These are phyloP conservation scores for Rubroboletus satanas DNA, from an alignment of 768 basidiomycete genomes.

Conservation along the genomic window DNA sequence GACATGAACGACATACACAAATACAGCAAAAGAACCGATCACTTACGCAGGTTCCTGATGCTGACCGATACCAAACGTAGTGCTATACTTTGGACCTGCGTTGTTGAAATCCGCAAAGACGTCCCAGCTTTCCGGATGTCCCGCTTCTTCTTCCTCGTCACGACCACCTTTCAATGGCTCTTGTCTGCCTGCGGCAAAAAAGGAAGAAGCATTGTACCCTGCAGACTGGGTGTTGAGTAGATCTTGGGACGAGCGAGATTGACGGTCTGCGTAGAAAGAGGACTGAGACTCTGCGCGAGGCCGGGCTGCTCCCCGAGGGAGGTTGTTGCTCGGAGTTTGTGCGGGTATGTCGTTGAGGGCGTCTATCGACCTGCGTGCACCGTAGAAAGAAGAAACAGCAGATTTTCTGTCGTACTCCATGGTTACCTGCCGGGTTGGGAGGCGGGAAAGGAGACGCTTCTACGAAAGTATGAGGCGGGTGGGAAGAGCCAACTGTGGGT, in stretches of 20 bases:
- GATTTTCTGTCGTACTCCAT: conserved; percentile 83
- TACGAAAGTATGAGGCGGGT: neutral
- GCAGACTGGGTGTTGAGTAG: conserved; percentile 49
- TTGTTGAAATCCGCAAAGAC: conserved; percentile 91
- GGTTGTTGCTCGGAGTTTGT: conserved; percentile 19
- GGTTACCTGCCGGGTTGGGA: conserved; percentile 1
- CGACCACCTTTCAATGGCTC: conserved; percentile 77
- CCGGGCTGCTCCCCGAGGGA: conserved; percentile 34
- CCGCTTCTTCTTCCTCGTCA: conserved; percentile 59
- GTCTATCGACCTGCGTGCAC: conserved; percentile 58
- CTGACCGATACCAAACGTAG: conserved; percentile 46
- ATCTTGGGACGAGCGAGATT: conserved; percentile 44
- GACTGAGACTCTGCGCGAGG: conserved; percentile 66
- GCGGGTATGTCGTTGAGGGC: conserved; percentile 49
- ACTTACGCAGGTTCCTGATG: conserved; percentile 47
- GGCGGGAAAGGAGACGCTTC: conserved; percentile 1
- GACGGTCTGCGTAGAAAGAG: conserved; percentile 53
- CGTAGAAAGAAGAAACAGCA: conserved; percentile 77
- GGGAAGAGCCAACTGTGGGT: conserved; percentile 8
- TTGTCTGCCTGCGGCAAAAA: conserved; percentile 61
- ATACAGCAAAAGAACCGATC: neutral
- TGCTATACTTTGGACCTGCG: conserved; percentile 71
- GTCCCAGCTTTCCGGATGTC: conserved; percentile 57
- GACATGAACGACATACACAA: conserved; percentile 3
- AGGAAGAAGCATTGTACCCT: conserved; percentile 72